These are phyloP conservation scores for Basidioascus undulatus DNA, from an alignment of 768 basidiomycete genomes.

Conservation along the genomic window DNA sequence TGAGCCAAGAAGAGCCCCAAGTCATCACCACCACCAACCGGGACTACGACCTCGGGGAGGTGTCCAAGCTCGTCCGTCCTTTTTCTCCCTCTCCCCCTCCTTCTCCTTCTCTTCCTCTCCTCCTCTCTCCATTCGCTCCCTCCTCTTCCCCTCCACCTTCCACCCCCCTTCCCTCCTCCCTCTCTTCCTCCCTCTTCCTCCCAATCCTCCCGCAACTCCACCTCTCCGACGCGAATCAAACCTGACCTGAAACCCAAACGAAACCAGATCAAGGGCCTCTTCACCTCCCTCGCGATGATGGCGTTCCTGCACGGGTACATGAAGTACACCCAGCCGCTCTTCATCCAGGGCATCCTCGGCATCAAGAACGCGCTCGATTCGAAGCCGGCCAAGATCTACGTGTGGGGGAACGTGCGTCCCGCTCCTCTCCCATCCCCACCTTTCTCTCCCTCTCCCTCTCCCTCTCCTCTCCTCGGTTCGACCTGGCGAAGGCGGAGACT, in stretches of 20 bases:
- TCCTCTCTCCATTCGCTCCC: background rate
- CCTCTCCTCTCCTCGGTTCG: background rate
- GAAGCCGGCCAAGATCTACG: slow-evolving; percentile 26
- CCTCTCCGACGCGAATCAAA: background rate
- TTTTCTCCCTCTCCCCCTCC: background rate
- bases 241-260: background rate
- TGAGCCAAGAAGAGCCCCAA: slow-evolving; percentile 45
- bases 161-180: background rate
- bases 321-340: slow-evolving; percentile 85
- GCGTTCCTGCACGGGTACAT: slow-evolving; percentile 78
- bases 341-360: slow-evolving; percentile 89
- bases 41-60: slow-evolving; percentile 81
- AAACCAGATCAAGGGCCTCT: slow-evolving; percentile 35
- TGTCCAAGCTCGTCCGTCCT: slow-evolving; percentile 35
- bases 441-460: background rate
- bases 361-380: slow-evolving; percentile 72
- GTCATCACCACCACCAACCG: slow-evolving; percentile 73
- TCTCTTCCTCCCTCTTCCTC: too few relatives aligned
- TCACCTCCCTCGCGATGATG: slow-evolving; percentile 67
- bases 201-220: background rate
- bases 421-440: background rate
- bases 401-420: background rate
- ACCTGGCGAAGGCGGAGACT: too few relatives aligned
- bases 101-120: too few relatives aligned
- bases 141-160: background rate